Conservation (phyloP, 495 filamentous ascomycete genomes). For the Pyrenula massariospora region DNA sequence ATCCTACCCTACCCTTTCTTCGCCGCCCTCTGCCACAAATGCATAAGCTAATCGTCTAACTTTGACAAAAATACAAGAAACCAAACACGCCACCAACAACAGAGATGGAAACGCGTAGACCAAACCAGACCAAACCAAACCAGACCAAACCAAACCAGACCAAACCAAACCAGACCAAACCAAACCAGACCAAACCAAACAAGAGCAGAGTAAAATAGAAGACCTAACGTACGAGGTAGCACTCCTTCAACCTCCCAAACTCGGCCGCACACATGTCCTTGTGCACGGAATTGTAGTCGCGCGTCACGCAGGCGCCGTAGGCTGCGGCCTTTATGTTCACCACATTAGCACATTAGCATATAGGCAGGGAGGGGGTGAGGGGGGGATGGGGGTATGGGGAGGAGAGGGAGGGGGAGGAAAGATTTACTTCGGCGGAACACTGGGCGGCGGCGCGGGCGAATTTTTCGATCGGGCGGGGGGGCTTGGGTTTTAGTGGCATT, state of each 20-base stretch:
- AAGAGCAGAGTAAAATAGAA: background rate
- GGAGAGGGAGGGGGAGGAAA: slow-evolving; percentile 1
- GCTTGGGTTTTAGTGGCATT: too few relatives aligned
- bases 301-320: slow-evolving; percentile 87
- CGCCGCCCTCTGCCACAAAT: background rate
- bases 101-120: too few relatives aligned
- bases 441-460: slow-evolving; percentile 73
- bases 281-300: slow-evolving; percentile 80
- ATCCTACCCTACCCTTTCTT: background rate
- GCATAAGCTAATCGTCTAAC: too few relatives aligned
- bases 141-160: too few relatives aligned
- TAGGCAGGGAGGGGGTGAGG: background rate
- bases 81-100: too few relatives aligned
- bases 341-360: background rate
- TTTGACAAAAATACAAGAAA: too few relatives aligned
- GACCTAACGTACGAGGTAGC: slow-evolving; percentile 57
- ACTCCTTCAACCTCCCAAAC: slow-evolving; percentile 80
- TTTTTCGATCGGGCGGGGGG: slow-evolving; percentile 78
- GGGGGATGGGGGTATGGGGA: background rate
- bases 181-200: too few relatives aligned
- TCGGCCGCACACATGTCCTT: slow-evolving; percentile 85
- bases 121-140: too few relatives aligned
- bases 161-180: too few relatives aligned
- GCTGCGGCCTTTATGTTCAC: slow-evolving; percentile 71
- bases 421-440: slow-evolving; percentile 67